These are phyloP conservation scores for Aureobasidium sp. DNA, from an alignment of 2,329 filamentous ascomycete genomes.

Conservation along the genomic window DNA sequence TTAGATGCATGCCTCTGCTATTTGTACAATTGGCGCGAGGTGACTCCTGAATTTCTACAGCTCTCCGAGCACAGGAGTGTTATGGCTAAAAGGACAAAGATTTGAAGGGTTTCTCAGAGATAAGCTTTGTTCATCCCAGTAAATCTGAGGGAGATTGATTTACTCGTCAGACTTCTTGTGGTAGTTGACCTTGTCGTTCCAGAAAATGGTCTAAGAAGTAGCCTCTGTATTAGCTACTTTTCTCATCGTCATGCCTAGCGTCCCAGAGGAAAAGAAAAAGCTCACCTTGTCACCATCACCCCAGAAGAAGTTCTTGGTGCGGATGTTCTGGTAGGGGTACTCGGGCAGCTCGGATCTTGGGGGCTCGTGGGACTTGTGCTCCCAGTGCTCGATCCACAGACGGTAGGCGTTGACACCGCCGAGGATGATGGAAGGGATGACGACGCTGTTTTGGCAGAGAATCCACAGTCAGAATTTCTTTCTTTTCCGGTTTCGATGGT, in stretches of 20 bases:
- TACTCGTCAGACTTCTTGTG: conserved; percentile 68
- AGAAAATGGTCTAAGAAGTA: conserved; percentile 49
- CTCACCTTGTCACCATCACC: conserved; percentile 90
- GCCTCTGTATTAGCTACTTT: background rate
- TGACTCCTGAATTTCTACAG: conserved; percentile 9
- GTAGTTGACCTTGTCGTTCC: conserved; percentile 94
- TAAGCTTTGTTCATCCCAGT: conserved; percentile 12
- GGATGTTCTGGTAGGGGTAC: conserved; percentile 97
- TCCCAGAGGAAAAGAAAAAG: background rate
- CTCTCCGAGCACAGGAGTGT: conserved; percentile 8
- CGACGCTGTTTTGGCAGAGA: conserved; percentile 52
- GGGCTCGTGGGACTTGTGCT: conserved; percentile 80
- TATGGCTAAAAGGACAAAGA: conserved; percentile 9
- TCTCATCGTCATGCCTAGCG: background rate
- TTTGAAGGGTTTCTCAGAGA: background rate
- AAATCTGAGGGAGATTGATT: conserved; percentile 6
- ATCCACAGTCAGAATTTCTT: background rate
- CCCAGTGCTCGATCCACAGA: conserved; percentile 95
- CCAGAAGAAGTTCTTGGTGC: conserved; percentile 91
- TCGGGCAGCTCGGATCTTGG: conserved; percentile 85
- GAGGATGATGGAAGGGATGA: conserved; percentile 65
- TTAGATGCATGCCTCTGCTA: conserved; percentile 11
- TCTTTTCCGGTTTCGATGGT: background rate
- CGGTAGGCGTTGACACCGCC: conserved; percentile 76
- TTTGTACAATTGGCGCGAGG: conserved; percentile 16